A percentile compares a stretch with the other conserved stretches of the same genome.
Conservation (phyloP, 306 rosid genomes). For the Casuarina cunninghamiana region DNA sequence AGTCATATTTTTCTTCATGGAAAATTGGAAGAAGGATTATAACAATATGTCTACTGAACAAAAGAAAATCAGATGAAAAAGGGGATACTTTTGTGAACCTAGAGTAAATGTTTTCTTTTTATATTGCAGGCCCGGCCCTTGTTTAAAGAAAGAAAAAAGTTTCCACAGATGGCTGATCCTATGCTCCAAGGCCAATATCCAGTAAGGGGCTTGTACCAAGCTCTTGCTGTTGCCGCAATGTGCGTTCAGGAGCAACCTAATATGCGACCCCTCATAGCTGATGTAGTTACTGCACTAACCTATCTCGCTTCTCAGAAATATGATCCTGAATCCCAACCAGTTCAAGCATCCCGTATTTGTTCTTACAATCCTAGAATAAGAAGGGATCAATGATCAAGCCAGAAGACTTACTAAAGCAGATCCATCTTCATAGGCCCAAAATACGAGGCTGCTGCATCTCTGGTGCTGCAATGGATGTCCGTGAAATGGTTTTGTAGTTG, state of each 20-base stretch:
- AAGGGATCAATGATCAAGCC: constrained; percentile 33
- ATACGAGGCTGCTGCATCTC: background rate
- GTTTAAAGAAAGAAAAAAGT: constrained; percentile 53
- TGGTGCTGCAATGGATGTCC: background rate
- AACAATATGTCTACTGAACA: background rate
- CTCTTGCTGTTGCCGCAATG: constrained; percentile 65
- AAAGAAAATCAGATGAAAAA: background rate
- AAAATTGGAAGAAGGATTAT: background rate
- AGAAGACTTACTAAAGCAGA: constrained; percentile 13
- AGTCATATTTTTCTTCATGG: background rate
- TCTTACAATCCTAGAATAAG: constrained; percentile 44
- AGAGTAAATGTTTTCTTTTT: constrained; percentile 9
- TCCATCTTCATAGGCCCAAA: background rate
- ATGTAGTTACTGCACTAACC: constrained; percentile 54
- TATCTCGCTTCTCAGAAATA: constrained; percentile 56
- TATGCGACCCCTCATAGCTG: constrained; percentile 61
- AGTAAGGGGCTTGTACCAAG: constrained; percentile 59
- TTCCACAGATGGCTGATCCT: constrained; percentile 54
- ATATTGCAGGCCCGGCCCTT: constrained; percentile 55
- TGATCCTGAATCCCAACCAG: constrained; percentile 37
- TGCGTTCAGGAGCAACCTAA: constrained; percentile 62
- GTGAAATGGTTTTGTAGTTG: background rate
- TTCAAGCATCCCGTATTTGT: constrained; percentile 26
- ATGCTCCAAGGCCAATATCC: constrained; percentile 58
- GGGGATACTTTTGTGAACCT: background rate